phyloP scores from a whole-genome alignment of 139 green algal genomes.

The Chlorella sp. region DNA sequence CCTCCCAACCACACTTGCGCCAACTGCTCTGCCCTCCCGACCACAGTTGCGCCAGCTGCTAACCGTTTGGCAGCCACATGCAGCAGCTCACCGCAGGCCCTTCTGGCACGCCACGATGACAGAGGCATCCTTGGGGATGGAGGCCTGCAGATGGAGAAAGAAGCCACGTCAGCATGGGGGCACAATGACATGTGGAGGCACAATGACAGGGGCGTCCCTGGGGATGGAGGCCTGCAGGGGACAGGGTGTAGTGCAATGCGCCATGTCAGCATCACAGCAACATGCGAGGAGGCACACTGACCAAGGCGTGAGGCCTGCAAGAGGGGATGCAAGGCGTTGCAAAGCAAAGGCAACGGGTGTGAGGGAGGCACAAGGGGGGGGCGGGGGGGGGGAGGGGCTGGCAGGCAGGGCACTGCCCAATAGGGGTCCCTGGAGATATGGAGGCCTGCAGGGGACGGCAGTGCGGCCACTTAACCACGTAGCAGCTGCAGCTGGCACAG shows the following conservation, averaged over 20 bases:
- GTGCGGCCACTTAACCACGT: too few relatives aligned
- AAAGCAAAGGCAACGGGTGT: neutral
- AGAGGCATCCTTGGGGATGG: constrained; percentile 73
- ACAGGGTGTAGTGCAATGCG: too few relatives aligned
- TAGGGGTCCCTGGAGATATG: constrained; percentile 70
- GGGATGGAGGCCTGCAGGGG: constrained; percentile 64
- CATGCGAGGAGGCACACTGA: constrained; percentile 68
- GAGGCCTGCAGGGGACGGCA: constrained; percentile 51
- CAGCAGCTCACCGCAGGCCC: constrained; percentile 70
- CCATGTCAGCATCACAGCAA: too few relatives aligned
- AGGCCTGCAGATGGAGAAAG: constrained; percentile 21
- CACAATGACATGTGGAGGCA: too few relatives aligned
- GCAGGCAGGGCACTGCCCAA: constrained; percentile 78
- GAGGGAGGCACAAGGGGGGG: neutral
- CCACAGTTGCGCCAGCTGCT: too few relatives aligned
- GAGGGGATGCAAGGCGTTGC: neutral
- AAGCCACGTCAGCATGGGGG: too few relatives aligned
- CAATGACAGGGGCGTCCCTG: constrained; percentile 74
- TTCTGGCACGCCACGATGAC: constrained; percentile 91
- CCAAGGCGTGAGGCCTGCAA: constrained; percentile 39
- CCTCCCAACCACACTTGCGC: too few relatives aligned
- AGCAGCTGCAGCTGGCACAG: too few relatives aligned
- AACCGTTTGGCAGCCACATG: too few relatives aligned
- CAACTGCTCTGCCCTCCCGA: too few relatives aligned
- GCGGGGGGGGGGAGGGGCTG: too few relatives aligned